phyloP scores from a whole-genome alignment of 176 grass and related monocot genomes.

The Aegilops longissima region DNA sequence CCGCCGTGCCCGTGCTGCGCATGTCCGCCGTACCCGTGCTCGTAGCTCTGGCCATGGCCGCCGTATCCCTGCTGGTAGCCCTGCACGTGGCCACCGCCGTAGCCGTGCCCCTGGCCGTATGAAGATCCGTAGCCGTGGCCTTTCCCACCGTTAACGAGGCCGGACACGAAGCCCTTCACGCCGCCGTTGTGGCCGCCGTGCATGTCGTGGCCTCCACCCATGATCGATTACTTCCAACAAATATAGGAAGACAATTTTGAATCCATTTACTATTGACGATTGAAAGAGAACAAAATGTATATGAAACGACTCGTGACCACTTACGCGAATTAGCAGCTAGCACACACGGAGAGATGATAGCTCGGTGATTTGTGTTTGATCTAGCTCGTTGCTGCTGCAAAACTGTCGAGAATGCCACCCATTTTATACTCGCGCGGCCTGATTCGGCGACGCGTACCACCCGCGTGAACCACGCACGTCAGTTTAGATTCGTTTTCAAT shows the following conservation, averaged over 20 bases:
- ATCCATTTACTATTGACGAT: no score
- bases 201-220: slow-evolving; percentile 48
- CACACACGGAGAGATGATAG: no score
- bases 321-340: no score
- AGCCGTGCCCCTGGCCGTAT: background rate
- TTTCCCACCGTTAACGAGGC: slow-evolving; percentile 29
- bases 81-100: background rate
- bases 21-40: background rate
- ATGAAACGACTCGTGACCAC: no score
- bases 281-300: no score
- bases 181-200: slow-evolving; percentile 35
- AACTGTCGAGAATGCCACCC: no score
- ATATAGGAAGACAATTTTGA: background rate
- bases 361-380: no score
- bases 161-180: slow-evolving; percentile 42
- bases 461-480: no score
- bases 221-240: background rate
- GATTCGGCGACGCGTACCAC: no score
- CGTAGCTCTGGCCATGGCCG: background rate
- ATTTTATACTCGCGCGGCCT: no score
- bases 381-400: no score
- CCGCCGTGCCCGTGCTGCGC: background rate
- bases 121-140: background rate
- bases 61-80: background rate
- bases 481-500: no score